Base-by-base conservation (phyloP, 257 asterid genomes). In the Apocynum venetum region DNA sequence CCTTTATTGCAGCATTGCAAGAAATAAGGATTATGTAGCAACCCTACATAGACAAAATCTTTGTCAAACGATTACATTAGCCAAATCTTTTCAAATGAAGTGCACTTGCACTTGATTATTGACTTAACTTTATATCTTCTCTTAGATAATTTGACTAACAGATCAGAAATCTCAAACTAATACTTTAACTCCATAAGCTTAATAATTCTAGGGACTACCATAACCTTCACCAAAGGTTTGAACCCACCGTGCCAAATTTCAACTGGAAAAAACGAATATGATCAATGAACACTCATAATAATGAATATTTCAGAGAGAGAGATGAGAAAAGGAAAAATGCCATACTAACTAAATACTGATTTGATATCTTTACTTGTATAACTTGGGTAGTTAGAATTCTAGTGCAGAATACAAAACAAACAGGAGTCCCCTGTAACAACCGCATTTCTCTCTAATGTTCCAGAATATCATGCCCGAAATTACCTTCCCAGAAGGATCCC, bases 401-500 rank as follows among this genome's bases (percentile, higher is more conserved):
- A 53, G 59, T 0, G 20, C 20, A 20, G 7, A 55, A 55, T 15
- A 19, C 61, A 55, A 17, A 55, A 55, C 61, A 55, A 19, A 55
- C 1, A 31, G 44, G 44, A 31, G 44, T 55, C 44, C 8, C n/a
- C 2, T 11, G 41, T 3, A 4, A 36, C 8, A 63, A 17, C 19
- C 15, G 1, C 19, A 63, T 63, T 63, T 63, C 19, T 35, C 44
- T 63, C 43, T 63, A 35, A 10, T 31, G 44, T 35, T 31, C 43
- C 19, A 60, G 40, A 60, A 15, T 8, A 55, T 2, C 6, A 57
- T n/a, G 35, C 36, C 41, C 9, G 59, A 74, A 81, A 66, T 79
- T 89, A 93, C 96, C 88, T 82, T 84, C 80, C 82, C 61, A 68
- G 46, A 76, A 57, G 76, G 61, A 64, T 60, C 77, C 74, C 57